Percentiles rank a stretch among this genome's conserved stretches.
These are phyloP conservation scores for Ophiorrhiza pumila DNA, from an alignment of 257 asterid genomes.

Conservation along the genomic window DNA sequence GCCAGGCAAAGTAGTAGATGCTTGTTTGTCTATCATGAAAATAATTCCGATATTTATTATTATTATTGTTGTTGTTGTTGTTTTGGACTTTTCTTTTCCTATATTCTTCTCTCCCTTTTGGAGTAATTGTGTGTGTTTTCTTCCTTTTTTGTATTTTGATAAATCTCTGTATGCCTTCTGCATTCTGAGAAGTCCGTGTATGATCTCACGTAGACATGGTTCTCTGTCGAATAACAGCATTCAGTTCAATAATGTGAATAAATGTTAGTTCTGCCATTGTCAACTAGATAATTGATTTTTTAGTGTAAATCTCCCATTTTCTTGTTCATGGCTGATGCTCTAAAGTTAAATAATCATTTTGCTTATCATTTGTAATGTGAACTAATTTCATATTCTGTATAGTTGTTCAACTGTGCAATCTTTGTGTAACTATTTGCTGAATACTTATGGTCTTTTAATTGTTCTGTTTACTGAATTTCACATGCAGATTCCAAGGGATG, in stretches of 20 bases:
- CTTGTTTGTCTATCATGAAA: neutral
- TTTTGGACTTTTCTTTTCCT: neutral
- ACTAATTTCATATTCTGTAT: neutral
- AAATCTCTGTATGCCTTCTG: neutral
- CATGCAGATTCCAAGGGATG: slow-evolving; percentile 79
- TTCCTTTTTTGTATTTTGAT: neutral
- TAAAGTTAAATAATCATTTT: neutral
- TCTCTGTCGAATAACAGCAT: neutral
- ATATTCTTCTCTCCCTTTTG: neutral
- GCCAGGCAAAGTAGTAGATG: neutral
- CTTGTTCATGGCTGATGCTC: neutral
- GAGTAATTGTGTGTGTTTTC: neutral
- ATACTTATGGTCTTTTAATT: slow-evolving; percentile 8
- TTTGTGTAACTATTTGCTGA: neutral
- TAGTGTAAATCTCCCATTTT: neutral
- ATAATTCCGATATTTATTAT: neutral
- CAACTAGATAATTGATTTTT: neutral
- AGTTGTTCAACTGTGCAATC: neutral
- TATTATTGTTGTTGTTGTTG: too few relatives aligned
- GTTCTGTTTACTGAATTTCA: neutral
- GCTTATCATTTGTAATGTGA: neutral
- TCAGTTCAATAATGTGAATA: neutral
- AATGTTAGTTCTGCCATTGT: neutral
- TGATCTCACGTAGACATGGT: neutral
- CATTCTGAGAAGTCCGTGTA: neutral